Percentiles rank a stretch among this genome's conserved stretches.
Conservation (phyloP, 192 early-diverging fungal genomes). For the Coemansia interrupta region DNA sequence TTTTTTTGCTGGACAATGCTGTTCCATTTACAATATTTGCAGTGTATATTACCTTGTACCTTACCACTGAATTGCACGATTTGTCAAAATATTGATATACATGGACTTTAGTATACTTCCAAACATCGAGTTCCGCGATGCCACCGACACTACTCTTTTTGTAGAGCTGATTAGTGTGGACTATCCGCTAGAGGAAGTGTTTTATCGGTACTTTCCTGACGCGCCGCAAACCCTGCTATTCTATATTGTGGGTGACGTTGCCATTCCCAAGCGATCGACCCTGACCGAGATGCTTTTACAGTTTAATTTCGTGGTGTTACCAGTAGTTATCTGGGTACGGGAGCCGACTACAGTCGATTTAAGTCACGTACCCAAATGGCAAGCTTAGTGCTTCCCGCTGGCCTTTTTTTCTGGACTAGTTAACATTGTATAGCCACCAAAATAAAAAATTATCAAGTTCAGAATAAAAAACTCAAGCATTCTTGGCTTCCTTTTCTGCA, state of each 20-base stretch:
- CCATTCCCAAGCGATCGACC: slow-evolving; percentile 25
- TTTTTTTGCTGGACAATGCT: too few species aligned
- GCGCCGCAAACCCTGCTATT: slow-evolving; percentile 40
- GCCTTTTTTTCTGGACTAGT: background rate
- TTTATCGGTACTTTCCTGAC: slow-evolving; percentile 36
- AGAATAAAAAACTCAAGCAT: background rate
- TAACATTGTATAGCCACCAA: background rate
- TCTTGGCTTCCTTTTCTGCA: slow-evolving; percentile 10
- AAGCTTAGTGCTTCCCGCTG: background rate
- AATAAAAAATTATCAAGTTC: background rate
- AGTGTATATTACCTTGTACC: too few species aligned
- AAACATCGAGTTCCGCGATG: slow-evolving; percentile 50
- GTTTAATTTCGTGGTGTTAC: slow-evolving; percentile 15
- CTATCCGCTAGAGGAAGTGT: slow-evolving; percentile 45
- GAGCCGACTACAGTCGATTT: slow-evolving; percentile 16
- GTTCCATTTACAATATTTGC: too few species aligned
- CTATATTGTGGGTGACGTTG: slow-evolving; percentile 29
- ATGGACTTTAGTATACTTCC: background rate
- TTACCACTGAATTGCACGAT: too few species aligned
- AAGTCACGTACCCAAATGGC: slow-evolving; percentile 26
- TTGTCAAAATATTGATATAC: too few species aligned
- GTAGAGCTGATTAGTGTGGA: slow-evolving; percentile 31
- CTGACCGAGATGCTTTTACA: slow-evolving; percentile 12
- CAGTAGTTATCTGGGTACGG: slow-evolving; percentile 35
- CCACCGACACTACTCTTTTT: slow-evolving; percentile 32